A percentile compares a stretch with the other conserved stretches of the same genome.
These are phyloP conservation scores for Sporothrix curviconia DNA, from an alignment of 2,329 filamentous ascomycete genomes.

Conservation along the genomic window DNA sequence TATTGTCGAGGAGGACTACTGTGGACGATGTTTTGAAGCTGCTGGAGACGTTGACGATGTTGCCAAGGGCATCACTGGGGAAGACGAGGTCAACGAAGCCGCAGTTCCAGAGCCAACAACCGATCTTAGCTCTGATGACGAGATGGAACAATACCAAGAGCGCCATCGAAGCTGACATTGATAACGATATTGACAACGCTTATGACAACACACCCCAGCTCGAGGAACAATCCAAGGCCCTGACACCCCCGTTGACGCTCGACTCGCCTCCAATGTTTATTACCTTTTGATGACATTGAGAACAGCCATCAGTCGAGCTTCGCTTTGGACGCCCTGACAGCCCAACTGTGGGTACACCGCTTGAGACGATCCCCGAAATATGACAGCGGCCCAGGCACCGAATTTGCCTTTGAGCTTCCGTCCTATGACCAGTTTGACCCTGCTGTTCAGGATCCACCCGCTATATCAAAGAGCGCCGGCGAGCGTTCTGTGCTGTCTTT, in stretches of 20 bases:
- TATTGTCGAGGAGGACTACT: not conserved
- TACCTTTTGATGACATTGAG: not conserved
- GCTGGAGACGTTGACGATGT: too few species aligned
- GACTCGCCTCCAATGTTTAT: not conserved
- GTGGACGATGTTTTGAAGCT: too few species aligned
- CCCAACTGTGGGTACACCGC: not conserved
- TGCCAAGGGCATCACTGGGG: too few species aligned
- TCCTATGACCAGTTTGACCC: not conserved
- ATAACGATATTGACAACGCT: too few species aligned
- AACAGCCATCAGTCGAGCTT: not conserved
- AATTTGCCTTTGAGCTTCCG: slow-evolving; percentile 4
- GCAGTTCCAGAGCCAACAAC: too few species aligned
- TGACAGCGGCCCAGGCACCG: not conserved
- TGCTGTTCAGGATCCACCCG: not conserved
- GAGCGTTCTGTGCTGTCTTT: not conserved
- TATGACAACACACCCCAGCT: too few species aligned
- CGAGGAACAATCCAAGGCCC: not conserved
- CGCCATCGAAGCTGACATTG: too few species aligned
- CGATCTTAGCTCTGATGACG: too few species aligned
- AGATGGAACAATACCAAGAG: too few species aligned
- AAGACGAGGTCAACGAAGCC: not conserved
- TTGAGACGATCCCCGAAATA: not conserved
- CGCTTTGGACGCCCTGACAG: not conserved
- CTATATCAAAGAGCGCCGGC: not conserved
- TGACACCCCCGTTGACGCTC: not conserved